Conservation (phyloP, 2,329 filamentous ascomycete species). For the Neonectria sp. region DNA sequence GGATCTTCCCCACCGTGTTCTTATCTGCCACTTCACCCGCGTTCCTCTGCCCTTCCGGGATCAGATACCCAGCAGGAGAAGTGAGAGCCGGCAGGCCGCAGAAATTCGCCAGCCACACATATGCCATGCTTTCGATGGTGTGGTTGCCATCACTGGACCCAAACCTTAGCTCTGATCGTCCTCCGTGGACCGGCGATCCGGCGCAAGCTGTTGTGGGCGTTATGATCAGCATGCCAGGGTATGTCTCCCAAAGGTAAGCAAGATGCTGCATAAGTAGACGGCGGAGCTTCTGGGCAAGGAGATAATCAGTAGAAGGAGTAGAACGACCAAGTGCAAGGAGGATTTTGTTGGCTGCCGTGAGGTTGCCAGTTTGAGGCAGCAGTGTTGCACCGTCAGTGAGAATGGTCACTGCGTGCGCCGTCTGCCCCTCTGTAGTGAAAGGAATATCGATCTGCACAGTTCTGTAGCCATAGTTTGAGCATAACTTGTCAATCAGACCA, state of each 20-base stretch:
- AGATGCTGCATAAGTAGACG: slow-evolving; percentile 80
- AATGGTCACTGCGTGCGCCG: slow-evolving; percentile 82
- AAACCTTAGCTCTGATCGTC: slow-evolving; percentile 20
- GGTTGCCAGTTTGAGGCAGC: slow-evolving; percentile 61
- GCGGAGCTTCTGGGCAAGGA: slow-evolving; percentile 79
- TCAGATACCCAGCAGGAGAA: slow-evolving; percentile 62
- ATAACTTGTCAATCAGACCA: slow-evolving; percentile 67
- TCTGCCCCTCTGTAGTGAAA: slow-evolving; percentile 74
- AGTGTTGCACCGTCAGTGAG: slow-evolving; percentile 72
- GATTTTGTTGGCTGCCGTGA: slow-evolving; percentile 75
- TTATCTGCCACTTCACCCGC: slow-evolving; percentile 52
- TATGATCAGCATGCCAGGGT: slow-evolving; percentile 80
- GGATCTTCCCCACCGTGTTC: slow-evolving; percentile 59
- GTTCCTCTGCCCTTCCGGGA: slow-evolving; percentile 51
- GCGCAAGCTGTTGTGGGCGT: slow-evolving; percentile 75
- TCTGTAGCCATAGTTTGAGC: slow-evolving; percentile 65
- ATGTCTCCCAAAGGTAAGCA: slow-evolving; percentile 72
- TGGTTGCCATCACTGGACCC: slow-evolving; percentile 57
- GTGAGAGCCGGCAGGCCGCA: slow-evolving; percentile 63
- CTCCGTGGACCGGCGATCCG: slow-evolving; percentile 59
- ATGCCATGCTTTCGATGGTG: slow-evolving; percentile 64
- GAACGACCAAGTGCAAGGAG: slow-evolving; percentile 75
- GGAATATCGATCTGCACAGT: slow-evolving; percentile 72
- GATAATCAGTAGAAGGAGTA: slow-evolving; percentile 75
- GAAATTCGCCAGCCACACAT: slow-evolving; percentile 67